phyloP scores from a whole-genome alignment of 805 yeast species.

The Lachancea nothofagi region DNA sequence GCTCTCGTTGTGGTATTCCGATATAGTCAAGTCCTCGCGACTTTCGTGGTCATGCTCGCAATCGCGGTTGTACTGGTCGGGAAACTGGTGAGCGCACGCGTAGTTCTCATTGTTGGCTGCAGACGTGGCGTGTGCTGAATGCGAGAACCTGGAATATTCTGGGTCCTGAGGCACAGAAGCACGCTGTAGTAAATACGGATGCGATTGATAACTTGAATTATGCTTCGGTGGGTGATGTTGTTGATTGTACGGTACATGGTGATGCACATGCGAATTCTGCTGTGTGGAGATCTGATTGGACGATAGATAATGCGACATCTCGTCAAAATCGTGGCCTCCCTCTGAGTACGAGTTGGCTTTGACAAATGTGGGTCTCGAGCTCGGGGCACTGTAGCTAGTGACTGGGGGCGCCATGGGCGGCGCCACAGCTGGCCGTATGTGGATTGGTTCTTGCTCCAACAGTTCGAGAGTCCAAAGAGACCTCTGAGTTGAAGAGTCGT shows the following conservation, averaged over 20 bases:
- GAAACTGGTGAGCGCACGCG: no score
- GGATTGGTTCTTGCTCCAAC: conserved; percentile 3
- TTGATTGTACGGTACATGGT: no score
- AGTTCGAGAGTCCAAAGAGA: conserved; percentile 5
- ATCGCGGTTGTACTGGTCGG: neutral
- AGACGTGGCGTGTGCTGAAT: no score
- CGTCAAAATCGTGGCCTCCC: conserved; percentile 8
- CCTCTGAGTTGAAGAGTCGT: conserved; percentile 2
- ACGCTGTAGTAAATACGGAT: neutral
- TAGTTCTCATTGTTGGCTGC: no score
- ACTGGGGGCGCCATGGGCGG: neutral
- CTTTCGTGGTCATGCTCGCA: no score
- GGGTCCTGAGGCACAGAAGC: neutral
- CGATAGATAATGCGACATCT: conserved; percentile 4
- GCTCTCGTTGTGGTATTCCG: neutral
- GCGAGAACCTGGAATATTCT: no score
- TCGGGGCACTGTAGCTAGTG: neutral
- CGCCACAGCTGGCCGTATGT: neutral
- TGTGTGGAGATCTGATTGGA: neutral
- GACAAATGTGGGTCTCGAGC: conserved; percentile 2
- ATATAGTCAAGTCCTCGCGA: no score
- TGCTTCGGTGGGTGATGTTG: neutral
- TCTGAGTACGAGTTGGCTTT: conserved; percentile 9
- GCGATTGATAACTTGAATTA: neutral
- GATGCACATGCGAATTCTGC: conserved; percentile 1